These are phyloP conservation scores for Yamadazyma aaseri DNA, from an alignment of 1,139 yeast genomes.

Conservation along the genomic window DNA sequence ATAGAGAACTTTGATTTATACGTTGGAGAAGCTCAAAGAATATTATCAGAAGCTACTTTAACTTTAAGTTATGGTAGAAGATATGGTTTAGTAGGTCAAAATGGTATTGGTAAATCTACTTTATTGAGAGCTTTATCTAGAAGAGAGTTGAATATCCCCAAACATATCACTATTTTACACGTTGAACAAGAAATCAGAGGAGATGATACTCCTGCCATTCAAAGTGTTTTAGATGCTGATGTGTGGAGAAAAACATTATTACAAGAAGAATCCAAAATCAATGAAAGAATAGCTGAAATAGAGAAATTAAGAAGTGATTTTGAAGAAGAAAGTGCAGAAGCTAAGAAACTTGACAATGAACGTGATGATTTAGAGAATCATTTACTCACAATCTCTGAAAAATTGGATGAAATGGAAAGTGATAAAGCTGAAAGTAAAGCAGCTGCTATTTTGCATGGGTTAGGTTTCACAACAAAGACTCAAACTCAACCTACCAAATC, in stretches of 20 bases:
- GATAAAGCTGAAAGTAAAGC: constrained; percentile 98
- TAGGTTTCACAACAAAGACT: constrained; percentile 89
- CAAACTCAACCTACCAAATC: constrained; percentile 82
- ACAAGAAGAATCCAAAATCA: constrained; percentile 71
- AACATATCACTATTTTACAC: constrained; percentile 90
- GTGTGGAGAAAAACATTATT: constrained; percentile 95
- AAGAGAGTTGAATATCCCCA: constrained; percentile 91
- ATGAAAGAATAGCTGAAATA: constrained; percentile 72
- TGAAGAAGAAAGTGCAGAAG: constrained; percentile 81
- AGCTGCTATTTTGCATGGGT: constrained; percentile 88
- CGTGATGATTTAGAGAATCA: constrained; percentile 80
- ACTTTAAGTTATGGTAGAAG: constrained; percentile 90
- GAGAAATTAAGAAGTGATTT: constrained; percentile 67
- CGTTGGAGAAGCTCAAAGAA: constrained; percentile 94
- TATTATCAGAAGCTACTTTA: constrained; percentile 82
- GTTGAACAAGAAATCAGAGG: constrained; percentile 97
- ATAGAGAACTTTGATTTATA: constrained; percentile 89
- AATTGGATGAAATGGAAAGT: constrained; percentile 87
- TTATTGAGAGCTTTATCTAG: constrained; percentile 84
- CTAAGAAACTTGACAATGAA: constrained; percentile 81
- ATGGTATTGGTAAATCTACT: constrained; percentile 99
- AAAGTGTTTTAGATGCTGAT: constrained; percentile 95
- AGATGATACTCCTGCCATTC: constrained; percentile 86
- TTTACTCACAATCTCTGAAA: constrained; percentile 75
- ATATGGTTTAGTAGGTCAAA: constrained; percentile 96